Evolutionary conservation across 768 basidiomycete genomes (phyloP).

Genomic region (Tylopilus sp.): DNA sequence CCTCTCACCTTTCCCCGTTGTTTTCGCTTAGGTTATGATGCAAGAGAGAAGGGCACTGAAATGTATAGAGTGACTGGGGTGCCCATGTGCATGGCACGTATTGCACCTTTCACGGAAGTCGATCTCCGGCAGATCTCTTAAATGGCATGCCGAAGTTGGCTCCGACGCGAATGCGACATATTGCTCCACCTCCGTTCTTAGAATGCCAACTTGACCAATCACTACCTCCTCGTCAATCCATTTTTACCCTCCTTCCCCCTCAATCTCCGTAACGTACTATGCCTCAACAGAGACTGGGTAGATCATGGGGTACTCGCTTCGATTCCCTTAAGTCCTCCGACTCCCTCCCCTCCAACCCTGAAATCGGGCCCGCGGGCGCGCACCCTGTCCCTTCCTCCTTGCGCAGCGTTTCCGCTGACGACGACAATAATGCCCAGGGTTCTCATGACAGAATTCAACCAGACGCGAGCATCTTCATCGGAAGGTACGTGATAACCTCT

Average conservation of each 20-base stretch:
- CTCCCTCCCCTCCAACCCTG: slow-evolving; percentile 39
- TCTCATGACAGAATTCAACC: slow-evolving; percentile 50
- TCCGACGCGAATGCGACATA: slow-evolving; percentile 20
- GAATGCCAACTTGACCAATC: slow-evolving; percentile 22
- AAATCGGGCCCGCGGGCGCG: slow-evolving; percentile 8
- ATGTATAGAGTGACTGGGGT: slow-evolving; percentile 23
- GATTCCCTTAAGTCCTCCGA: slow-evolving; percentile 57
- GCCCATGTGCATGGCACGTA: slow-evolving; percentile 9
- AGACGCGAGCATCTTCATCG: slow-evolving; percentile 81
- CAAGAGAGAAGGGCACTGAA: slow-evolving; percentile 28
- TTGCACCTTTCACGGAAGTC: slow-evolving; percentile 26
- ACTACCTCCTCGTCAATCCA: slow-evolving; percentile 13
- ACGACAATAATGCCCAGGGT: slow-evolving; percentile 35
- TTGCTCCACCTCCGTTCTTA: slow-evolving; percentile 11
- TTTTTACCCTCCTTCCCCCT: slow-evolving; percentile 14
- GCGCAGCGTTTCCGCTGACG: slow-evolving; percentile 14
- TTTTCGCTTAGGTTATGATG: slow-evolving; percentile 21
- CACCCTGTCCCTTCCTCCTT: slow-evolving; percentile 16
- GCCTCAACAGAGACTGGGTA: slow-evolving; percentile 43
- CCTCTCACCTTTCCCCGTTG: slow-evolving; percentile 20
- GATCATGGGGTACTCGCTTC: slow-evolving; percentile 72
- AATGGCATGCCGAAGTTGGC: slow-evolving; percentile 12
- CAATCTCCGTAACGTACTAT: slow-evolving; percentile 32
- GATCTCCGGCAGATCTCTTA: slow-evolving; percentile 18
- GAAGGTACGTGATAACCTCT: slow-evolving; percentile 50